A percentile compares a stretch with the other conserved stretches of the same genome.
Evolutionary conservation across 306 rosid species (phyloP).

Genomic region (Glycine latifolia): DNA sequence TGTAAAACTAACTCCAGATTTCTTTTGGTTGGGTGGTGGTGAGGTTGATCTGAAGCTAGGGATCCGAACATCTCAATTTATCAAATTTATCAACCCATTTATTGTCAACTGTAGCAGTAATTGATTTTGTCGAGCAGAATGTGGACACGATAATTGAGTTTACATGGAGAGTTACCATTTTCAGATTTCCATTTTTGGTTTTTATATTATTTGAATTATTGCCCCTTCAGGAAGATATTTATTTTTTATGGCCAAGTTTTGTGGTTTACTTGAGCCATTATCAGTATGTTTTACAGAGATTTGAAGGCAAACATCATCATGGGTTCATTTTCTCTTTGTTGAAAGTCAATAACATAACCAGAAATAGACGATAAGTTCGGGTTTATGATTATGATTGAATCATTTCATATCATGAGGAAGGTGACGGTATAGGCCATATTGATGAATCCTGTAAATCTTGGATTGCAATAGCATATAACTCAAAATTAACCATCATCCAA

Average conservation of each 20-base stretch:
- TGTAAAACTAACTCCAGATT: constrained; percentile 78
- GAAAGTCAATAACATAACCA: neutral
- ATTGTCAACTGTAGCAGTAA: constrained; percentile 68
- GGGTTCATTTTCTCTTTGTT: constrained; percentile 24
- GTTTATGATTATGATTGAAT: constrained; percentile 6
- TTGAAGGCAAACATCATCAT: constrained; percentile 19
- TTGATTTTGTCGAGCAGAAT: constrained; percentile 52
- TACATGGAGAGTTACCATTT: constrained; percentile 19
- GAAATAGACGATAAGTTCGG: constrained; percentile 23
- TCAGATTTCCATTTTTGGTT: constrained; percentile 19
- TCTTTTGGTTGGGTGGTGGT: constrained; percentile 98
- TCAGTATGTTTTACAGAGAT: constrained; percentile 17
- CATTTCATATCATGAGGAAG: constrained; percentile 2
- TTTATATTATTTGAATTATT: constrained; percentile 3
- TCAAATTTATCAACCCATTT: constrained; percentile 72
- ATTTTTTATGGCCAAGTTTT: constrained; percentile 5
- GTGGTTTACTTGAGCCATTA: constrained; percentile 20
- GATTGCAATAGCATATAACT: neutral
- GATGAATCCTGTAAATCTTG: too few relatives aligned
- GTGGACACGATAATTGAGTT: constrained; percentile 13
- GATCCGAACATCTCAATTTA: constrained; percentile 73
- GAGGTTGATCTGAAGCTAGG: constrained; percentile 64
- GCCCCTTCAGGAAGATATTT: constrained; percentile 10
- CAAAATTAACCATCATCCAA: neutral
- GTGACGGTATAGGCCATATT: neutral